Percentiles rank a stretch among this genome's conserved stretches.
Evolutionary conservation across 2,329 filamentous ascomycete species (phyloP).

Genomic region (Alternaria incomplexa): DNA sequence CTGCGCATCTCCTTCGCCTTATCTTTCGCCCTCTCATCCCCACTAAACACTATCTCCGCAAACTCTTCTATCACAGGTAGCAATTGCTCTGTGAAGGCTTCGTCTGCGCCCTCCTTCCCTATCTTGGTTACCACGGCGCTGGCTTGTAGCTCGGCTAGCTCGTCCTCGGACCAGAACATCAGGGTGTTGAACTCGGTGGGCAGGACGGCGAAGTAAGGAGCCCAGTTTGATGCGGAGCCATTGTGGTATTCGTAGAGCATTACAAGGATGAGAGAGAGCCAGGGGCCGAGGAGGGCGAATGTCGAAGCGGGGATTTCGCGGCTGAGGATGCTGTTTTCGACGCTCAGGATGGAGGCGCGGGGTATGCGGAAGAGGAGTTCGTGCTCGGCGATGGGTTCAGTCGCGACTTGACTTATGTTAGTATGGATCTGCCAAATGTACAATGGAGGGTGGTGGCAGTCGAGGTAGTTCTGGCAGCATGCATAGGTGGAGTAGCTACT

Average conservation of each 20-base stretch:
- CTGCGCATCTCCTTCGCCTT: slow-evolving; percentile 50
- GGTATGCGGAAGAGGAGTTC: slow-evolving; percentile 84
- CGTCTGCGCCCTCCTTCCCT: slow-evolving; percentile 73
- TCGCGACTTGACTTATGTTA: slow-evolving; percentile 65
- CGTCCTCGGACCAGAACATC: slow-evolving; percentile 83
- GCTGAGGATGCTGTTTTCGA: slow-evolving; percentile 73
- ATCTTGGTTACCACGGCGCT: slow-evolving; percentile 79
- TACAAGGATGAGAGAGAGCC: slow-evolving; percentile 71
- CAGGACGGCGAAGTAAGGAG: slow-evolving; percentile 77
- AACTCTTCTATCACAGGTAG: slow-evolving; percentile 59
- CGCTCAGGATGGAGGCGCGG: slow-evolving; percentile 71
- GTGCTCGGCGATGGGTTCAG: slow-evolving; percentile 71
- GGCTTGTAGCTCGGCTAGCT: slow-evolving; percentile 75
- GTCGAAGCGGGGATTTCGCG: slow-evolving; percentile 53
- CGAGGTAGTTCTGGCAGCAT: background rate
- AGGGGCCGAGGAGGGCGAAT: slow-evolving; percentile 51
- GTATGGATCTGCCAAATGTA: background rate
- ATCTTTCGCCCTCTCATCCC: slow-evolving; percentile 42
- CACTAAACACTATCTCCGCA: slow-evolving; percentile 47
- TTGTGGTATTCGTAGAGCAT: slow-evolving; percentile 77
- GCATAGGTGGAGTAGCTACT: slow-evolving; percentile 37
- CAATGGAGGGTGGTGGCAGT: background rate
- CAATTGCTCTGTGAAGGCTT: slow-evolving; percentile 67
- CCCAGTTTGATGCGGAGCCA: slow-evolving; percentile 70
- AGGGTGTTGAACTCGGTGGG: slow-evolving; percentile 77